phyloP scores from a whole-genome alignment of 2,329 filamentous ascomycete species.

The Penicillium palitans region DNA sequence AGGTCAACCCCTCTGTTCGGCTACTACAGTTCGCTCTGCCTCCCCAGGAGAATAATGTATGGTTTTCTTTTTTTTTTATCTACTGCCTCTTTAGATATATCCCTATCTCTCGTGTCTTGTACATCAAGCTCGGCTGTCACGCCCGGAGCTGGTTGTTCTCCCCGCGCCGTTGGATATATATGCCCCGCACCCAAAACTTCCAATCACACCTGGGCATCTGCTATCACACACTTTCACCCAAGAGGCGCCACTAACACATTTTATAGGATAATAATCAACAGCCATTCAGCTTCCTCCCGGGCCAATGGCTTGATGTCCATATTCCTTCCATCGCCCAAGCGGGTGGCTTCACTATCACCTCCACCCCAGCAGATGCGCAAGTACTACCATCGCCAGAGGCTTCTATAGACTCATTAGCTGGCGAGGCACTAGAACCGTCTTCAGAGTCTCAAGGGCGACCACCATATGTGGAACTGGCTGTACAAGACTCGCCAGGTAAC shows the following conservation, averaged over 20 bases:
- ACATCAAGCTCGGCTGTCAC: background rate
- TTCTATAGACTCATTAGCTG: constrained; percentile 17
- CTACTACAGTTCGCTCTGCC: constrained; percentile 66
- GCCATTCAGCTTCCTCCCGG: constrained; percentile 66
- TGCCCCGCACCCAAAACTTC: background rate
- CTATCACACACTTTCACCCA: background rate
- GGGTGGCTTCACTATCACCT: constrained; percentile 87
- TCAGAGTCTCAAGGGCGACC: constrained; percentile 28
- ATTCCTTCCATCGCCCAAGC: constrained; percentile 68
- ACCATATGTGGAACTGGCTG: constrained; percentile 72
- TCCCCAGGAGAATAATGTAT: constrained; percentile 52
- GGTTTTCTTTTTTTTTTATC: constrained; percentile 2
- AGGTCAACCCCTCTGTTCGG: constrained; percentile 67
- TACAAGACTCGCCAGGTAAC: constrained; percentile 70
- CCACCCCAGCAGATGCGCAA: constrained; percentile 61
- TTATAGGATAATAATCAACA: constrained; percentile 28
- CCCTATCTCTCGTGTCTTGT: background rate
- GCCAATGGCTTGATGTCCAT: constrained; percentile 86
- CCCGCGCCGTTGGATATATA: background rate
- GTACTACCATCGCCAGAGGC: constrained; percentile 29
- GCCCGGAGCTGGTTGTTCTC: background rate
- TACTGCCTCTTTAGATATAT: background rate
- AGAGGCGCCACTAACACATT: background rate
- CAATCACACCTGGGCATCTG: background rate
- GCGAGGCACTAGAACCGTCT: constrained; percentile 24